Percentiles rank a stretch among this genome's conserved stretches.
These are phyloP conservation scores for Simmondsia chinensis DNA, from an alignment of 148 eudicot genomes.

Conservation along the genomic window DNA sequence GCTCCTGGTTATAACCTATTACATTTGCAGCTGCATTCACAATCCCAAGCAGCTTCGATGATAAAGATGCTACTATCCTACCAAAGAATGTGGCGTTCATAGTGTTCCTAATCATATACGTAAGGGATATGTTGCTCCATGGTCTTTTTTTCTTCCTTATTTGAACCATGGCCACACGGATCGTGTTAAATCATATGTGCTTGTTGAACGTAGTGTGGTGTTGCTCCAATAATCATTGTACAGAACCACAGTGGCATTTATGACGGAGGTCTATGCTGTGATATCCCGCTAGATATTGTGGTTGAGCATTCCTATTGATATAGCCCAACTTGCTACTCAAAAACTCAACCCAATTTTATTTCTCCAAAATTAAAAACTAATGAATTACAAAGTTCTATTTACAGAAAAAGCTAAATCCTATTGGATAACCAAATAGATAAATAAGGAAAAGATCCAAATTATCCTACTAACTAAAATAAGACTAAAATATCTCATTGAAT, in stretches of 20 bases:
- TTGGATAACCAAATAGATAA: no score
- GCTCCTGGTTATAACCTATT: no score
- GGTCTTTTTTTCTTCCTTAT: slow-evolving; percentile 5
- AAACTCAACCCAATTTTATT: no score
- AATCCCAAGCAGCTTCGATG: slow-evolving; percentile 10
- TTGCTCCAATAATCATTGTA: background rate
- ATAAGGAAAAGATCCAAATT: no score
- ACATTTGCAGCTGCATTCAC: slow-evolving; percentile 17
- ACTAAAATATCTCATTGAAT: no score
- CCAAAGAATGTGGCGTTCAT: slow-evolving; percentile 1
- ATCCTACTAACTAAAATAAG: no score
- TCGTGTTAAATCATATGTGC: background rate
- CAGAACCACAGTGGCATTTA: slow-evolving; percentile 2
- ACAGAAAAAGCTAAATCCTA: no score
- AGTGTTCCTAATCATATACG: slow-evolving; percentile 4
- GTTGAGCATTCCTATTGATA: background rate
- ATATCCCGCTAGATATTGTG: background rate
- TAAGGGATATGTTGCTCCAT: slow-evolving; percentile 10
- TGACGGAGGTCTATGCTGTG: slow-evolving; percentile 1
- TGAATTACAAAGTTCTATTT: no score
- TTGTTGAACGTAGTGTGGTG: background rate
- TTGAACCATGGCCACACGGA: slow-evolving; percentile 3
- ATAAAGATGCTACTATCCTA: background rate
- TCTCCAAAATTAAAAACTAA: no score
- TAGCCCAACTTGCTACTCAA: no score